Base-by-base conservation (phyloP, 148 eudicot genomes). In the Rheum nobile region DNA sequence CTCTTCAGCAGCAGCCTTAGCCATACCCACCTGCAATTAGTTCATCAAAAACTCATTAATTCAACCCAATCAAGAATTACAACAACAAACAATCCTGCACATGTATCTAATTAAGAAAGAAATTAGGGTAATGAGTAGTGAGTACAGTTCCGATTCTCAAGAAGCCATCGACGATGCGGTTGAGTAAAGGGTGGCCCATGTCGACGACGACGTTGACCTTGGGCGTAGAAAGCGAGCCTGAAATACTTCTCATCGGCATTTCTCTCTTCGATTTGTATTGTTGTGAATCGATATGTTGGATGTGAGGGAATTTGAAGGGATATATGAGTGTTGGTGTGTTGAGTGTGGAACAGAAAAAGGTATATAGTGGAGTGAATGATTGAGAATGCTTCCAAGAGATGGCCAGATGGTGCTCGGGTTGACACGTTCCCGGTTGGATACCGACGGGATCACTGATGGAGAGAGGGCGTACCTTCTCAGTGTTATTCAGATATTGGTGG, bases 111-210 rank as follows among this genome's bases (percentile, higher is more conserved):
- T 35, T 1, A 35, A 4, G 4, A 35, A 41, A 17, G 12, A 34
- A 32, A 1, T 9, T 9, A 22, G 29, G 63, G 73, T 9, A 21
- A n/a, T n/a, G n/a, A n/a, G 29, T 1, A 1, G 16, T 0, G 39
- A 11, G 8, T 83, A 94, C 97, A 74, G 88, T 72, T 82, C 98
- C 98, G 74, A 94, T 94, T 82, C 85, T 91, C 79, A 93, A 69
- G 81, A 94, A 94, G 34, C 96, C 97, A 78, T 94, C 96, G 77
- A 94, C 72, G 46, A 91, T 79, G 73, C 79, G 93, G 76, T 94
- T 88, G 72, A 94, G 88, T 72, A 89, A 77, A 16, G 88, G 91
- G 44, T 87, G 80, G 44, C 98, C 98, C 79, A 84, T 83, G 65
- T 94, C 92, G 37, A 93, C 77, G 14, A 79, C 17, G 68, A 91